Evolutionary conservation across 306 rosid genomes (phyloP), one percentile per base, ranked within the genome.

Genomic region (Pachyrhizus erosus): DNA sequence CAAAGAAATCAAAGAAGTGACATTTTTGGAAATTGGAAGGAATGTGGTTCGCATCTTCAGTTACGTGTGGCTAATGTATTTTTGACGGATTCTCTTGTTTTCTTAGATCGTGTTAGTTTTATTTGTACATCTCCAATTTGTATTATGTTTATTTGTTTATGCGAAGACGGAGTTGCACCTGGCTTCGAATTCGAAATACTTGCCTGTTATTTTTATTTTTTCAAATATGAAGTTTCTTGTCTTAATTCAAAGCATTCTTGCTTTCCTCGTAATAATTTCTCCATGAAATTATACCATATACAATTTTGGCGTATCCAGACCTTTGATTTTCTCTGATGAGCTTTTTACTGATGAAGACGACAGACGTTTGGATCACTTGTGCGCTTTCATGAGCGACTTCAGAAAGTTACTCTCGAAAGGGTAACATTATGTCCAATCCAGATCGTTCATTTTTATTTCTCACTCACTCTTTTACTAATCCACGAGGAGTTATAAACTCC

Each of bases 1-100:
- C 94, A 20, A 94, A 94, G 88, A 90, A 90, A 78, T 73, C 91
- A 29, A 92, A 90, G 86, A 90, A 89, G 91, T 90, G 82, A 89
- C 49, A 33, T 42, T n/a, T 11, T 62, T 45, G 29, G 84, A 75
- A 65, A 9, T 20, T 60, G 7, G 74, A 68, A 68, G 9, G 74
- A 62, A 23, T 37, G 81, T 42, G 55, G 79, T 70, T 12, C 81
- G 48, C 73, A 20, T 23, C 49, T 77, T 33, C 46, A 45, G 57
- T 76, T 67, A 55, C 80, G 15, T 33, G 45, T 33, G 45, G 76
- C 39, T 79, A 79, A 85, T 62, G 66, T 89, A 85, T 87, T 89
- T 86, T 87, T 86, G 87, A 86, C 68, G 24, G 72, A 61, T 15
- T 45, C 5, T 52, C 73, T 74, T 18, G 76, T 80, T 87, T 84